A percentile compares a stretch with the other conserved stretches of the same genome.
Evolutionary conservation across 75 land plant genomes (phyloP).

Genomic region (Pinus albicaulis): DNA sequence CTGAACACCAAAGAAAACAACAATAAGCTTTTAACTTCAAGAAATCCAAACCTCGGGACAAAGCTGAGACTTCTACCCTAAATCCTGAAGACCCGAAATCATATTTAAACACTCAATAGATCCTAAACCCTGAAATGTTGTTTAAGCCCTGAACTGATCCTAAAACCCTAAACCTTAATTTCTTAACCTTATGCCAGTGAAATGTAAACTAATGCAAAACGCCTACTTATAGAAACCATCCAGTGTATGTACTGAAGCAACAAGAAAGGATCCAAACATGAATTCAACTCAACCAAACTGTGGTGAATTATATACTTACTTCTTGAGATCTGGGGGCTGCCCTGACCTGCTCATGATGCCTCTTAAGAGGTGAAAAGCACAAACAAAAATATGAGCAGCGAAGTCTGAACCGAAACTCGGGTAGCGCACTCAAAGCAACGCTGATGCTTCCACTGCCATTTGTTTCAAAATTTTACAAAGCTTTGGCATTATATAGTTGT

Average conservation of each 20-base stretch:
- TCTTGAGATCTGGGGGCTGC: conserved; percentile 91
- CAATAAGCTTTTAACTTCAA: not conserved
- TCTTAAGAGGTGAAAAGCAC: too few species aligned
- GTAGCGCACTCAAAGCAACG: too few species aligned
- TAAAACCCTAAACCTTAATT: not conserved
- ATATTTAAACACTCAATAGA: conserved; percentile 1
- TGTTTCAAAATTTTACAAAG: too few species aligned
- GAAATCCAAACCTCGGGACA: not conserved
- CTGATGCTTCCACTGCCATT: too few species aligned
- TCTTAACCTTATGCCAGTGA: not conserved
- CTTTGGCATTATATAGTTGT: too few species aligned
- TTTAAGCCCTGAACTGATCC: not conserved
- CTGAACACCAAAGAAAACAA: conserved; percentile 21
- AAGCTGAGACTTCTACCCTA: not conserved
- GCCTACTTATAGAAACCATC: not conserved
- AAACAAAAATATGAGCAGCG: too few species aligned
- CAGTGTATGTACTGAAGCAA: not conserved
- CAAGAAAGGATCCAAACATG: not conserved
- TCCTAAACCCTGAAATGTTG: not conserved
- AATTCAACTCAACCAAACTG: not conserved
- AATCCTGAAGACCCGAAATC: not conserved
- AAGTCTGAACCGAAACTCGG: too few species aligned
- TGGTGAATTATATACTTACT: conserved; percentile 33
- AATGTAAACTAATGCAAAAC: not conserved
- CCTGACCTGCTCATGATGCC: conserved; percentile 75